Evolutionary conservation across 2,329 filamentous ascomycete genomes (phyloP), one percentile per base, ranked within the genome.

Genomic region (Pseudogymnoascus sp.): DNA sequence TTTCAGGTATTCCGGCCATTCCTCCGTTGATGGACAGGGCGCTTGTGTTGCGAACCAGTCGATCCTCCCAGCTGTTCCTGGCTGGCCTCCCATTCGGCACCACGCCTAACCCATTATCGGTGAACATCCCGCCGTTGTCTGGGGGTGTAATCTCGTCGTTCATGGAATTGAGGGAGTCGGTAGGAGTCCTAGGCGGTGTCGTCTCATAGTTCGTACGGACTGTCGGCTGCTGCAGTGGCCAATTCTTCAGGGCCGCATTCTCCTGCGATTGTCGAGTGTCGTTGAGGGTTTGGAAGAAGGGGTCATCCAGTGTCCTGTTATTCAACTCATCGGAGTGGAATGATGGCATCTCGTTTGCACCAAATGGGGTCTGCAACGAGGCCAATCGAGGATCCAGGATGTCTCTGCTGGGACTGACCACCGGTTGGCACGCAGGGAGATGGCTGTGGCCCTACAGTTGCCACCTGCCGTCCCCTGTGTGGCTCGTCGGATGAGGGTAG

Each of bases 41-140:
- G 62, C 70, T 71, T 4, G 66, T 68, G 62, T 70, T 72, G 16
- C 64, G 64, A 12, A 67, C 70, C 35, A 67, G 67, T 47, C 64
- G 67, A 43, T 69, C 64, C 41, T 72, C 70, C 69, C 68, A 71
- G 58, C 69, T 75, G 64, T 76, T 79, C 38, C 72, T 73, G 58
- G 75, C 76, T 62, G 78, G 75, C 67, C 77, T 78, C 65, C 80
- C 82, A 70, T 86, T 85, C 66, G 81, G 79, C 69, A 83, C 69
- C 37, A 82, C 79, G 72, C 78, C 82, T 75, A 86, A 81, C 74
- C 80, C 86, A 69, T 82, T 80, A 57, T 71, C 69, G 60, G 65
- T 65, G 16, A 63, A 60, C 60, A 65, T 64, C 57, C 70, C 69
- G 18, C 70, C 70, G 66, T 70, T 71, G 62, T 63, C 62, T 25